These are phyloP conservation scores for Phanerochaete carnosa DNA, from an alignment of 768 basidiomycete genomes.

Conservation along the genomic window DNA sequence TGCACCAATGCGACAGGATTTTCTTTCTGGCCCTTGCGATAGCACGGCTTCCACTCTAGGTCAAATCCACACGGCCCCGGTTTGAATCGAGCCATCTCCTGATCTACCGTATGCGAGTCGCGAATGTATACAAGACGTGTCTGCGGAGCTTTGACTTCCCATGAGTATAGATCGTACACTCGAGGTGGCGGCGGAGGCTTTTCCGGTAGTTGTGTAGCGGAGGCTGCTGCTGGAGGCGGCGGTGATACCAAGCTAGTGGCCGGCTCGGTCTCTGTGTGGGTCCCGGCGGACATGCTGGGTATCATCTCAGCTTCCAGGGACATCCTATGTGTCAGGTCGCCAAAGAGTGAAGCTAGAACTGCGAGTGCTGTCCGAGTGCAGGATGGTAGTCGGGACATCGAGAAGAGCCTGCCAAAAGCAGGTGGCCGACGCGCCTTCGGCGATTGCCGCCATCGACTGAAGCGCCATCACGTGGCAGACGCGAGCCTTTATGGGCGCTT, in stretches of 20 bases:
- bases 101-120: constrained; percentile 14
- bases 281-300: no score
- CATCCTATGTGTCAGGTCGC: no score
- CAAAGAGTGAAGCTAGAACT: no score
- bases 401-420: not conserved
- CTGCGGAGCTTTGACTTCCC: constrained; percentile 15
- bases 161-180: constrained; percentile 18
- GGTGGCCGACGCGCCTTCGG: not conserved
- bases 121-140: constrained; percentile 22
- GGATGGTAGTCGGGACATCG: not conserved
- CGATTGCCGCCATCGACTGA: not conserved
- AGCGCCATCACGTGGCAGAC: not conserved
- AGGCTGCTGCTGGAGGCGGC: not conserved
- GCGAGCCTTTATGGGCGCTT: constrained; percentile 2
- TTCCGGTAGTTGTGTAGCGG: not conserved
- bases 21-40: constrained; percentile 45
- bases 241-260: no score
- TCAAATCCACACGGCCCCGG: constrained; percentile 56
- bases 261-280: not conserved
- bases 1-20: constrained; percentile 77
- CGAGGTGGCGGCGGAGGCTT: not conserved
- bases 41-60: constrained; percentile 75
- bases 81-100: constrained; percentile 15
- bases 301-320: no score
- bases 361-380: not conserved